Percentiles rank a stretch among this genome's conserved stretches.
Conservation (phyloP, 306 rosid genomes). For the Potentilla sterilis region DNA sequence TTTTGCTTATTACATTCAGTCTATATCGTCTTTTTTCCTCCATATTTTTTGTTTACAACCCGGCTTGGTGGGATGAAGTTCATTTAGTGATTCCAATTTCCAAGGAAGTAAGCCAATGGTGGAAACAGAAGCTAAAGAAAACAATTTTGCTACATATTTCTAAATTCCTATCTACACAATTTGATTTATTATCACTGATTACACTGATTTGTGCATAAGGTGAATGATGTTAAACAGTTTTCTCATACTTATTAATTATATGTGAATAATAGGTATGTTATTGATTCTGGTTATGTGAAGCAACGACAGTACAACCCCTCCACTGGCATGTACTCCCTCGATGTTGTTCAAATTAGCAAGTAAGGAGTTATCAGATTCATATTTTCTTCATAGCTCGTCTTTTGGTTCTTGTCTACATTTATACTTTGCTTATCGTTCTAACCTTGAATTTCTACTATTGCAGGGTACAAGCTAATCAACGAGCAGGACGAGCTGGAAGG, state of each 20-base stretch:
- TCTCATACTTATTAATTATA: slow-evolving; percentile 2
- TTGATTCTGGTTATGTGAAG: slow-evolving; percentile 96
- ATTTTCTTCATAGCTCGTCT: slow-evolving; percentile 1
- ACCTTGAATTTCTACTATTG: slow-evolving; percentile 20
- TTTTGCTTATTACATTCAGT: not conserved
- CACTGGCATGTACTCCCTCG: slow-evolving; percentile 94
- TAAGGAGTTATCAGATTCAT: slow-evolving; percentile 35
- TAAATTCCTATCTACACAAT: not conserved
- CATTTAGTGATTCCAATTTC: not conserved
- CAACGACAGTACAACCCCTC: slow-evolving; percentile 95
- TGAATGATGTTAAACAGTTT: slow-evolving; percentile 20
- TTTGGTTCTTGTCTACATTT: not conserved
- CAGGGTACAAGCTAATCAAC: slow-evolving; percentile 97
- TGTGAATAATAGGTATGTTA: slow-evolving; percentile 68
- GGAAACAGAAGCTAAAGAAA: not conserved
- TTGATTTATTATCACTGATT: not conserved
- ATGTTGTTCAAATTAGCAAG: slow-evolving; percentile 98
- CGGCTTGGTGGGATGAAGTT: not conserved
- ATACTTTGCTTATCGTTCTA: not conserved
- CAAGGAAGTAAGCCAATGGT: not conserved
- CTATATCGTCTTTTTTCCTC: not conserved
- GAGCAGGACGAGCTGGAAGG: slow-evolving; percentile 98
- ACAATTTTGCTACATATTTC: not conserved
- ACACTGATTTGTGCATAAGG: not conserved
- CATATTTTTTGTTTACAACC: not conserved